Evolutionary conservation across 2,329 filamentous ascomycete genomes (phyloP), one percentile per base, ranked within the genome.

Genomic region (Bipolaris victoriae): DNA sequence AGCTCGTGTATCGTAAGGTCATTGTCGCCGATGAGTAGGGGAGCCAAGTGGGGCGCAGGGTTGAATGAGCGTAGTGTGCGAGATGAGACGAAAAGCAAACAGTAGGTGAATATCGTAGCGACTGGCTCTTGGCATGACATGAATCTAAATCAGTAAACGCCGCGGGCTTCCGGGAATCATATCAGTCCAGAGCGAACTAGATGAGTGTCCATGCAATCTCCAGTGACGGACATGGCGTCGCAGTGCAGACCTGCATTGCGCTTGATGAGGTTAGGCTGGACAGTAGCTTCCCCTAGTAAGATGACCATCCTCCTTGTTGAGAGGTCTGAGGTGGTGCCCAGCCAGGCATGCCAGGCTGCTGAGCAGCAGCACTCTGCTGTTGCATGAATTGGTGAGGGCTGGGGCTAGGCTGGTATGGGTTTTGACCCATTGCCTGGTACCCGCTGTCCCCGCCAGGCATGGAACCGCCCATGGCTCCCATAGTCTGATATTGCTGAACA

Each of bases 281-380:
- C 24, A 26, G 41, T 29, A 20, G 26, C 18, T 24, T 15, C 36
- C 37, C 39, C 65, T 70, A 75, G 61, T 76, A 76, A 47, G 64
- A 66, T 52, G 70, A 71, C 76, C 78, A 79, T 55, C 77, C 76
- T 65, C 79, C 78, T 31, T 57, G 57, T 18, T 60, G 60, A 66
- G 77, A 78, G 39, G 71, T 67, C 56, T 75, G 75, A n/a, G 74
- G 75, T 47, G 79, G 77, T 56, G 80, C 75, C 81, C 81, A 83
- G 40, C 80, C 79, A 61, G 81, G 80, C 81, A 83, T 82, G 37
- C 79, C 78, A n/a, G 80, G 78, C 63, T 83, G 81, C 60, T 79
- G 79, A 31, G 73, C 74, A 44, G 76, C 73, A 26, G 68, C 73
- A 35, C 73, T 79, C 54, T 78, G 77, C 44, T 78, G 76, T 35